Evolutionary conservation across 2,329 filamentous ascomycete genomes (phyloP), one percentile per base, ranked within the genome.

Genomic region (Pyrenophora graminea): DNA sequence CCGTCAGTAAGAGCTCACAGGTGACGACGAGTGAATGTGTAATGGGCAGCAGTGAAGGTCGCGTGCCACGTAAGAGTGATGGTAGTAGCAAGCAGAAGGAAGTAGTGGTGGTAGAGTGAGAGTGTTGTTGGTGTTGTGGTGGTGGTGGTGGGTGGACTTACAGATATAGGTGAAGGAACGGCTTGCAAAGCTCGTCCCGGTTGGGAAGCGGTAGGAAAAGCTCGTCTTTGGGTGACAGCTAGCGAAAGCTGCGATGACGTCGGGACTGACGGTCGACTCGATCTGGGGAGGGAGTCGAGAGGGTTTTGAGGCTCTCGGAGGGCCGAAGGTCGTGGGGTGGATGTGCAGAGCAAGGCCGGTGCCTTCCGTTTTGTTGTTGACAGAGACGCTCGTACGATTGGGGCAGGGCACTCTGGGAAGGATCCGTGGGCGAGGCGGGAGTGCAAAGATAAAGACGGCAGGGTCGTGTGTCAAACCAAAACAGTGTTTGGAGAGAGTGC

Each of bases 241-340:
- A 66, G 60, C 51, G 32, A 66, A 66, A 66, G 63, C 73, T 68
- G 72, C 63, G 49, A 64, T 66, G 64, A 64, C 59, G 69, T 68
- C 64, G 68, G 63, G 51, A 45, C 33, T 39, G 45, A 52, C 48
- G 53, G 54, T 31, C 21, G 45, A 43, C 55, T 61, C 56, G 55
- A 55, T 39, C 46, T 53, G 36, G 39, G 34, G 48, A 42, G 40
- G 51, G 38, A 34, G 47, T 41, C 49, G 55, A 58, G 45, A 41
- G 40, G 50, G 34, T 48, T 31, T 55, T 38, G 57, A 59, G 56
- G 45, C 55, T 56, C 46, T 60, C 34, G 50, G 40, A 45, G 45
- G 56, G 37, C 32, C 39, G 55, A 63, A 59, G 61, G 56, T 25
- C 8, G 44, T 51, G 56, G 53, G 32, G 27, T 10, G 27, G 9